Evolutionary conservation across 78 protist species (phyloP).

Genomic region (Dictyostelium firmibasis): DNA sequence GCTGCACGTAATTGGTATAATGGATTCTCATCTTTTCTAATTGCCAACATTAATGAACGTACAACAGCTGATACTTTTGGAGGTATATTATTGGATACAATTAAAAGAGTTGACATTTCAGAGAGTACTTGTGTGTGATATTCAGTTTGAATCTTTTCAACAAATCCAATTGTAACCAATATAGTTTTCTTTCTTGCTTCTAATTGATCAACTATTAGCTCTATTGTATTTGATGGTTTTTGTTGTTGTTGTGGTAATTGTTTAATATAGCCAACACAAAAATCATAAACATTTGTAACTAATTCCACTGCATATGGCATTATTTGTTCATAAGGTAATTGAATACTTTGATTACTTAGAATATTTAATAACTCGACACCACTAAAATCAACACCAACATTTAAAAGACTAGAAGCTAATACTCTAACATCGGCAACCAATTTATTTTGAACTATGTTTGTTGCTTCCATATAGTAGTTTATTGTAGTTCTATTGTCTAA

Average conservation of each 20-base stretch:
- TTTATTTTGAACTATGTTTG: conserved; percentile 13
- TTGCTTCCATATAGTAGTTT: conserved; percentile 17
- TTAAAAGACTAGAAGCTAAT: conserved; percentile 8
- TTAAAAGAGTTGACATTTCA: neutral
- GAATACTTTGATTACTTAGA: neutral
- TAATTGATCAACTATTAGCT: conserved; percentile 23
- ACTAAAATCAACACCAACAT: conserved; percentile 54
- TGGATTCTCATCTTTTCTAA: conserved; percentile 43
- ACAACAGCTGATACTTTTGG: conserved; percentile 29
- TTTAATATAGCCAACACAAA: conserved; percentile 13
- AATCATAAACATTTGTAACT: conserved; percentile 24
- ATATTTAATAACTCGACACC: conserved; percentile 4
- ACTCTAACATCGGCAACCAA: conserved; percentile 20
- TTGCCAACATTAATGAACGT: conserved; percentile 22
- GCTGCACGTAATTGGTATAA: conserved; percentile 41
- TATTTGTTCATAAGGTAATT: conserved; percentile 4
- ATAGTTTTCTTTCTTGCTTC: conserved; percentile 45
- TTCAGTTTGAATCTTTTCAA: conserved; percentile 60
- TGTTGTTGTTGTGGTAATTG: neutral
- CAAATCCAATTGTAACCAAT: conserved; percentile 34
- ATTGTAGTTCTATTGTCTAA: neutral
- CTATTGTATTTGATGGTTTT: neutral
- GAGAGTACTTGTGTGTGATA: conserved; percentile 29
- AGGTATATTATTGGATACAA: conserved; percentile 42
- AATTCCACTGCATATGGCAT: conserved; percentile 6